phyloP scores from a whole-genome alignment of 352 stramenopile species.

The Globisporangium ultimum region DNA sequence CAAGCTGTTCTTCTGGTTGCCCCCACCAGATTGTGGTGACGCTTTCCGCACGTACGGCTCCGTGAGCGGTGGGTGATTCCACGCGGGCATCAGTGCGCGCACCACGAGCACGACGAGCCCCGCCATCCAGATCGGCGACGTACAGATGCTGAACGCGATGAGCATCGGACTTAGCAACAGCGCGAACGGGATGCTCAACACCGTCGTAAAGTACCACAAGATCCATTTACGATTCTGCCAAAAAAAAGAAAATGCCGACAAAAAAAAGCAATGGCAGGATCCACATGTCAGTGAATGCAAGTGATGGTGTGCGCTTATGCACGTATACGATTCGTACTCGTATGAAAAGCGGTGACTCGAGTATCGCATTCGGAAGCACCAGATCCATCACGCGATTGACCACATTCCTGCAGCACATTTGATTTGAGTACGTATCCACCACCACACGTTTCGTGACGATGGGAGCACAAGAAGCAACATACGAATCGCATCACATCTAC shows the following conservation, averaged over 20 bases:
- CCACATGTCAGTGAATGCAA: background rate
- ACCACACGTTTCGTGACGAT: too few relatives aligned
- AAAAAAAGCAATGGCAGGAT: background rate
- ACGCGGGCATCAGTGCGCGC: conserved; percentile 35
- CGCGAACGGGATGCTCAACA: conserved; percentile 70
- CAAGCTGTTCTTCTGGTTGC: conserved; percentile 13
- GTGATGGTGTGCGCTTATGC: too few relatives aligned
- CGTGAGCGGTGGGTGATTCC: conserved; percentile 24
- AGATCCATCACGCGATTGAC: conserved; percentile 32
- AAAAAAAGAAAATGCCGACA: background rate
- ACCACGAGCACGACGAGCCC: conserved; percentile 54
- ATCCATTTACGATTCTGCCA: conserved; percentile 50
- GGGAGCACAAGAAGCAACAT: background rate
- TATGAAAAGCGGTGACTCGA: conserved; percentile 35
- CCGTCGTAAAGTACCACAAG: conserved; percentile 62
- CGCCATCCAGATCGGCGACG: conserved; percentile 72
- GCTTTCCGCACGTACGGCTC: conserved; percentile 43
- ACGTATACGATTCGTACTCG: conserved; percentile 24
- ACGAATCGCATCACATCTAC: background rate
- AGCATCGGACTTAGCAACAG: conserved; percentile 73
- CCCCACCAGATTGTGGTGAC: conserved; percentile 1
- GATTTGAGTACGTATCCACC: too few relatives aligned
- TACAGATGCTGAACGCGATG: conserved; percentile 74
- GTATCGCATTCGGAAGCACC: conserved; percentile 34
- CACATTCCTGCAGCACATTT: too few relatives aligned